Base-by-base conservation (phyloP, 164 flowering plant species). In the Umbellularia californica region DNA sequence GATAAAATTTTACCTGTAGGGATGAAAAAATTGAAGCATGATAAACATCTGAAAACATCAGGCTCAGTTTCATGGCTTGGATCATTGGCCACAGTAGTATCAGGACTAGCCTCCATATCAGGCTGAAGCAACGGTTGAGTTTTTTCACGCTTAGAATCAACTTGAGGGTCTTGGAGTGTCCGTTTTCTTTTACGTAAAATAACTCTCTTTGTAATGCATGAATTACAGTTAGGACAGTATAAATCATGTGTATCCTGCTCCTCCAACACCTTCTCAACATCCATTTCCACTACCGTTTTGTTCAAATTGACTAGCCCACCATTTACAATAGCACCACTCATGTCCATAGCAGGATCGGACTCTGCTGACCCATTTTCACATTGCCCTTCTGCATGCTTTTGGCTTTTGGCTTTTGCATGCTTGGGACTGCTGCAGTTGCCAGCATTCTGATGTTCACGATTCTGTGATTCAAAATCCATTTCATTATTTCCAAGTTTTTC, bases 221-320 rank as follows among this genome's bases (percentile, higher is more conserved):
- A 87, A 30, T 87, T 80, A 79, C 98, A 93, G 58, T 93, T 87
- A 41, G 98, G 98, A 72, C 98, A 93, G 76, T 25, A 88, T 63
- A 91, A 71, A 79, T 93, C 96, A 87, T 93, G 94, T 47, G 94
- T 89, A 5, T 84, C 87, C 80, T 91, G 96, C 83, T 91, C 87
- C 81, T 70, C 74, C 28, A 93, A 24, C 19, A 91, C 90, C 77
- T 63, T 81, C 78, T 88, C 94, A 70, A 93, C 83, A 77, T 89
- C 89, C 24, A 74, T 77, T 10, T 89, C 96, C 41, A 72, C 69
- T 58, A 55, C 69, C n/a, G 83, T 30, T 2, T 80, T 83, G 58
- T 67, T 75, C 35, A 70, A 83, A 73, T 80, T 76, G 47, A 65
- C 58, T 41, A 60, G 50, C 28, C 78, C 72, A 69, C 41, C n/a